These are phyloP conservation scores for Podospora anserina DNA, from an alignment of 495 filamentous ascomycete genomes.

Conservation along the genomic window DNA sequence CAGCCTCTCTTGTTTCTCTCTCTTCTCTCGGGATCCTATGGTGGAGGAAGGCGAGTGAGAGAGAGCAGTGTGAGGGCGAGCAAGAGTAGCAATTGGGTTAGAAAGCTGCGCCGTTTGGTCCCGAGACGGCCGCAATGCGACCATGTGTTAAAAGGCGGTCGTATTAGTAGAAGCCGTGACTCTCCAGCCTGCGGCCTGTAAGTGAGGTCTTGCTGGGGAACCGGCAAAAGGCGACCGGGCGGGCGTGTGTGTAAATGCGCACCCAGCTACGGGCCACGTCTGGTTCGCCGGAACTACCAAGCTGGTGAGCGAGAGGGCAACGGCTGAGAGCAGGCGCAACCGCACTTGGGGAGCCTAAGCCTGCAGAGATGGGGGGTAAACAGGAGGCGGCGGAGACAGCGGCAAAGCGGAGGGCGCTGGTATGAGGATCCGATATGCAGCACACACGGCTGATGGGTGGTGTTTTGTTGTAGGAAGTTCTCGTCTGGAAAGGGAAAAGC, in stretches of 20 bases:
- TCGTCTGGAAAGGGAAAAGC: conserved; percentile 10
- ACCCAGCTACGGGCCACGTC: conserved; percentile 10
- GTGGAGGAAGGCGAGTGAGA: background rate
- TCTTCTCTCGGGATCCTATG: background rate
- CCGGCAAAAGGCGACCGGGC: conserved; percentile 28
- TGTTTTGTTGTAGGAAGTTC: no score
- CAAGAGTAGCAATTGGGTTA: conserved; percentile 10
- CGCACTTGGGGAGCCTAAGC: background rate
- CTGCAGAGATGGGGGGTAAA: conserved; percentile 1
- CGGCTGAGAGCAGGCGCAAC: background rate
- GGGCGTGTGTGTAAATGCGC: conserved; percentile 20
- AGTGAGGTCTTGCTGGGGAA: conserved; percentile 16
- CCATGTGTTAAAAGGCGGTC: conserved; percentile 26
- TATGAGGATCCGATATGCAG: conserved; percentile 15
- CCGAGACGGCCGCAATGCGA: conserved; percentile 27
- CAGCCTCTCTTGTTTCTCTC: conserved; percentile 1
- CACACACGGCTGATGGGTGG: conserved; percentile 5
- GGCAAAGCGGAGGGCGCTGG: conserved; percentile 14
- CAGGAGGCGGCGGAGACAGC: conserved; percentile 17
- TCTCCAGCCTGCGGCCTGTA: conserved; percentile 22
- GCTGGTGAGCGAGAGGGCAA: conserved; percentile 4
- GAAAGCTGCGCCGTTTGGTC: conserved; percentile 32
- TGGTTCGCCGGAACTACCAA: conserved; percentile 7
- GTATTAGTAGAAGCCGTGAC: conserved; percentile 32
- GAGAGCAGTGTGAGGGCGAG: background rate